Percentiles rank a stretch among this genome's conserved stretches.
Conservation (phyloP, 192 early-diverging fungal genomes). For the Coemansia sp. region DNA sequence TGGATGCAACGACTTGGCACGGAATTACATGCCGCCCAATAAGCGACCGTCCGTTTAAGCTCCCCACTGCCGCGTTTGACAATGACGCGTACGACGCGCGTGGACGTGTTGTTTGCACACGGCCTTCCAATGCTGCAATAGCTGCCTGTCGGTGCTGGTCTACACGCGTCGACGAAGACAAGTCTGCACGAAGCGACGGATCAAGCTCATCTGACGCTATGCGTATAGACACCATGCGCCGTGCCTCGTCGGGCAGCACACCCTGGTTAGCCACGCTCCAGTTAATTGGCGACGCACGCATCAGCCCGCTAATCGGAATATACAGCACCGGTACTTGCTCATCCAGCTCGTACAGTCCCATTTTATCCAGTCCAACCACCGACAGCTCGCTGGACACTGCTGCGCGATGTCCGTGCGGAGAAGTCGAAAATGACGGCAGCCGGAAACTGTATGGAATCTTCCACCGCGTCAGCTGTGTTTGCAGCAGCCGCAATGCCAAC, state of each 20-base stretch:
- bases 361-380: slow-evolving; percentile 42
- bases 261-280: slow-evolving; percentile 44
- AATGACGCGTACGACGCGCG: slow-evolving; percentile 9
- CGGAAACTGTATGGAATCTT: slow-evolving; percentile 50
- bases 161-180: slow-evolving; percentile 41
- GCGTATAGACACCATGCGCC: slow-evolving; percentile 52
- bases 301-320: slow-evolving; percentile 42
- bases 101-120: background rate
- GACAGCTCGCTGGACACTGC: slow-evolving; percentile 53
- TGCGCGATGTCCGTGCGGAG: slow-evolving; percentile 48
- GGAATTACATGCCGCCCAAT: slow-evolving; percentile 49
- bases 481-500: slow-evolving; percentile 44
- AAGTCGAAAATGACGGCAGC: slow-evolving; percentile 51
- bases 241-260: slow-evolving; percentile 45
- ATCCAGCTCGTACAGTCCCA: slow-evolving; percentile 53
- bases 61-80: slow-evolving; percentile 14
- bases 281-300: slow-evolving; percentile 53
- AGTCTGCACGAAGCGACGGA: slow-evolving; percentile 40
- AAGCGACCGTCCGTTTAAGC: slow-evolving; percentile 19
- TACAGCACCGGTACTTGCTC: slow-evolving; percentile 53
- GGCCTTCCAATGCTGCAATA: slow-evolving; percentile 30
- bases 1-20: slow-evolving; percentile 47
- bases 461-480: slow-evolving; percentile 46
- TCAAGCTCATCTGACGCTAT: slow-evolving; percentile 51
- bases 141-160: slow-evolving; percentile 44